These are phyloP conservation scores for Flaveria bidentis DNA, from an alignment of 129 eudicot genomes.

Conservation along the genomic window DNA sequence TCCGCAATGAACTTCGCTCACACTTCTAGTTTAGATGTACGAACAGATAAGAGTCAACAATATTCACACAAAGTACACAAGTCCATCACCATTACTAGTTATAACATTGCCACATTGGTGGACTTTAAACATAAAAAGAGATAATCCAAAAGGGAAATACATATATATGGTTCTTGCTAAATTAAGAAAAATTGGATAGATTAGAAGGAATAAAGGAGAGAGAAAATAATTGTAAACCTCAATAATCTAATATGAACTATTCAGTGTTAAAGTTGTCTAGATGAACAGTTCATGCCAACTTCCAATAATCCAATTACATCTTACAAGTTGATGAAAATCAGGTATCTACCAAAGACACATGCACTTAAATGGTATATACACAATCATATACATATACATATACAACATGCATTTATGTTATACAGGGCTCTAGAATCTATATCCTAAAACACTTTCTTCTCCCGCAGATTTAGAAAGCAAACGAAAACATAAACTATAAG, in stretches of 20 bases:
- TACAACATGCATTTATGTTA: background rate
- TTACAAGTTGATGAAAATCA: background rate
- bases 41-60: conserved; percentile 14
- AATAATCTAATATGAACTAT: background rate
- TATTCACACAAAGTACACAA: conserved; percentile 4
- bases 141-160: background rate
- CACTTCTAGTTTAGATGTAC: background rate
- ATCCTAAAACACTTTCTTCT: conserved; percentile 1
- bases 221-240: background rate
- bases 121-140: background rate
- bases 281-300: conserved; percentile 3
- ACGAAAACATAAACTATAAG: background rate
- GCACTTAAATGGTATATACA: background rate
- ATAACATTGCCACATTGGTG: background rate
- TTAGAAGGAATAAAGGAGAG: background rate
- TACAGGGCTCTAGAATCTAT: background rate
- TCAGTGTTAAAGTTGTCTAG: background rate
- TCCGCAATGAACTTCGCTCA: background rate
- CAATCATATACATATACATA: background rate
- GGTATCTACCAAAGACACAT: background rate
- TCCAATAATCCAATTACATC: background rate
- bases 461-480: conserved; percentile 5
- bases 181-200: background rate
- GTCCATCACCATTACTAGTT: conserved; percentile 12
- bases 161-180: background rate